Evolutionary conservation across 768 basidiomycete species (phyloP).

Genomic region (Lactarius trivialis): DNA sequence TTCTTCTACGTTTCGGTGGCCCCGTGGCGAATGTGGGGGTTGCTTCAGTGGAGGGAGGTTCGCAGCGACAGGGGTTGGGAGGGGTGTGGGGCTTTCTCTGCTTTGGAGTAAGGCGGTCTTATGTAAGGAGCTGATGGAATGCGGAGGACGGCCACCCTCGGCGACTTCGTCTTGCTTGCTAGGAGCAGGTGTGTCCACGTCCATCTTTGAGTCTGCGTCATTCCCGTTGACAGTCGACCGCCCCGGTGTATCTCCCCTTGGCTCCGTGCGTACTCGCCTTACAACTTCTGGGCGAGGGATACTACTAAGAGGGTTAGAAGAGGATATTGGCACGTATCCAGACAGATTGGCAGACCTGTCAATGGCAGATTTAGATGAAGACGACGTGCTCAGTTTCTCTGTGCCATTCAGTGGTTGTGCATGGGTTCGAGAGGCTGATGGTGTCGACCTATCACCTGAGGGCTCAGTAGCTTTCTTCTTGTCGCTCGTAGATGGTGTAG

Average conservation of each 20-base stretch:
- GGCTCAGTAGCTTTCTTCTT: constrained; percentile 25
- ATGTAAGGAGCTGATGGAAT: constrained; percentile 2
- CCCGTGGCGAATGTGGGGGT: constrained; percentile 35
- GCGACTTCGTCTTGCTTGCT: constrained; percentile 9
- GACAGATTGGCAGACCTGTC: constrained; percentile 46
- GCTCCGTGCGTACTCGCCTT: constrained; percentile 44
- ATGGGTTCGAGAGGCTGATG: constrained; percentile 57
- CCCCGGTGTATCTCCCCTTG: constrained; percentile 33
- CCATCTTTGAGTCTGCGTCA: constrained; percentile 20
- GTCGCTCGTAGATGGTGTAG: constrained; percentile 16
- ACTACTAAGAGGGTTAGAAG: constrained; percentile 33
- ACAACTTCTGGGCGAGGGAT: constrained; percentile 78
- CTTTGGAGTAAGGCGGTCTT: constrained; percentile 9
- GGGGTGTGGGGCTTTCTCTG: constrained; percentile 23
- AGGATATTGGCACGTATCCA: background rate
- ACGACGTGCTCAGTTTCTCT: constrained; percentile 30
- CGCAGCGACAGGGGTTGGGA: constrained; percentile 20
- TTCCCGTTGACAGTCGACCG: constrained; percentile 28
- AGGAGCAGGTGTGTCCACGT: constrained; percentile 9
- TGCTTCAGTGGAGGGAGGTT: constrained; percentile 29
- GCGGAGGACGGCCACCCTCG: constrained; percentile 3
- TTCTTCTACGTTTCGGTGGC: constrained; percentile 37
- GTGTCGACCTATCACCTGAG: constrained; percentile 27
- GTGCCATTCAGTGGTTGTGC: constrained; percentile 29
- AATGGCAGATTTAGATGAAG: constrained; percentile 49